Base-by-base conservation (phyloP, 1,284 basidiomycete genomes). In the Coriolopsis trogii region DNA sequence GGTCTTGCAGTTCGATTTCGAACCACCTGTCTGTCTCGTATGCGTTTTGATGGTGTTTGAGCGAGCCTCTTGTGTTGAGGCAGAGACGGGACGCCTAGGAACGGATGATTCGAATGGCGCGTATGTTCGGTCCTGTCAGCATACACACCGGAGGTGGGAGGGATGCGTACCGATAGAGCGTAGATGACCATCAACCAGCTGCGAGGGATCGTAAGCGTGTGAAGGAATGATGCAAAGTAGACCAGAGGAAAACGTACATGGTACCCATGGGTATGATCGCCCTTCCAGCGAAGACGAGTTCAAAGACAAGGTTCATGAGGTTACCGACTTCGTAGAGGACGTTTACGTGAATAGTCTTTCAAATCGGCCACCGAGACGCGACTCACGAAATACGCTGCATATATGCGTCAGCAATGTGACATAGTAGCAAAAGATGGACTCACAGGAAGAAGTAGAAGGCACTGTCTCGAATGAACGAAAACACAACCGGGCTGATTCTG, bases 111-210 rank as follows among this genome's bases (percentile, higher is more conserved):
- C n/a, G n/a, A 7, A 18, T 25, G 15, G 24, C 21, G 28, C 7
- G 16, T 29, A 43, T 29, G 41, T 33, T n/a, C n/a, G n/a, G 30
- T 29, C n/a, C 6, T 13, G 10, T 34, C 33, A 34, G 33, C 7
- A 4, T 18, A n/a, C n/a, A n/a, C n/a, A n/a, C n/a, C n/a, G n/a
- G n/a, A n/a, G n/a, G 6, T 3, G 25, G 28, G n/a, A 13, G n/a
- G 7, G 16, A 21, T 4, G 41, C 51, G 18, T 12, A 49, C 46
- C 10, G 46, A 48, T 20, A 53, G n/a, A 2, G 46, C 51, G 25
- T 53, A 53, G 23, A 53, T 49, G 46, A 49, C 51, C 51, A 53
- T 53, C 28, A 53, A 16, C 51, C 51, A 53, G 5, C 51, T 53
- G 24, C 6, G 23, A 12, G 18, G 15, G 25, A 6, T 6, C 21